Percentiles rank a stretch among this genome's conserved stretches.
These are phyloP conservation scores for Hanseniaspora pseudoguilliermondii DNA, from an alignment of 805 yeast genomes.

Conservation along the genomic window DNA sequence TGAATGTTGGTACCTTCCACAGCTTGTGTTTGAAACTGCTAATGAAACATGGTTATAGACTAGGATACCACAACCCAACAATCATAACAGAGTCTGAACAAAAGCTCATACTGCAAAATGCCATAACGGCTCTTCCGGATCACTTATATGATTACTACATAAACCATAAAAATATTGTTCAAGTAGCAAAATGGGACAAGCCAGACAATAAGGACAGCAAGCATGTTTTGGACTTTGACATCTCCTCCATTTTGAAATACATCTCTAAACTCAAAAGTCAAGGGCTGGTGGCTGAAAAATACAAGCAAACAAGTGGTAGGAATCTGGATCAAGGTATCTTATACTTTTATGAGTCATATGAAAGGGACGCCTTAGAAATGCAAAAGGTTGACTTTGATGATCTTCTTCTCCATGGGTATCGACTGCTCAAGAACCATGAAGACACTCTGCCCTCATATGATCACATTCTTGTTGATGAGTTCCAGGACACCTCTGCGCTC, in stretches of 20 bases:
- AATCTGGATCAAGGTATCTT: slow-evolving; percentile 26
- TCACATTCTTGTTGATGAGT: slow-evolving; percentile 84
- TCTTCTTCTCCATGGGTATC: slow-evolving; percentile 44
- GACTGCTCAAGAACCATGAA: slow-evolving; percentile 31
- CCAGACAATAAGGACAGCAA: not conserved
- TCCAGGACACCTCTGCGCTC: slow-evolving; percentile 76
- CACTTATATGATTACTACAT: slow-evolving; percentile 26
- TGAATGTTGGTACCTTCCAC: slow-evolving; percentile 83
- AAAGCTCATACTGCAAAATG: slow-evolving; percentile 24
- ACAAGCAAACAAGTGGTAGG: slow-evolving; percentile 19
- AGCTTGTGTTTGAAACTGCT: slow-evolving; percentile 58
- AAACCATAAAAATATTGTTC: slow-evolving; percentile 21
- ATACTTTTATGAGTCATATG: slow-evolving; percentile 41
- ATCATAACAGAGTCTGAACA: slow-evolving; percentile 60
- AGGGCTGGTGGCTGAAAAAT: slow-evolving; percentile 36
- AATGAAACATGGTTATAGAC: slow-evolving; percentile 38
- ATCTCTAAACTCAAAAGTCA: slow-evolving; percentile 47
- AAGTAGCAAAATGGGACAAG: slow-evolving; percentile 19
- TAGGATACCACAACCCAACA: slow-evolving; percentile 35
- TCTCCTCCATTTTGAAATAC: slow-evolving; percentile 30
- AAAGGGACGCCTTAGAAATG: slow-evolving; percentile 32
- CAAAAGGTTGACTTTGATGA: slow-evolving; percentile 72
- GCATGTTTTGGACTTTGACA: slow-evolving; percentile 28
- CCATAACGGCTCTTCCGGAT: slow-evolving; percentile 28
- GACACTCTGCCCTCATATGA: slow-evolving; percentile 38